Conservation (phyloP, 2,329 filamentous ascomycete species). For the Chaetomiaceae sp. region DNA sequence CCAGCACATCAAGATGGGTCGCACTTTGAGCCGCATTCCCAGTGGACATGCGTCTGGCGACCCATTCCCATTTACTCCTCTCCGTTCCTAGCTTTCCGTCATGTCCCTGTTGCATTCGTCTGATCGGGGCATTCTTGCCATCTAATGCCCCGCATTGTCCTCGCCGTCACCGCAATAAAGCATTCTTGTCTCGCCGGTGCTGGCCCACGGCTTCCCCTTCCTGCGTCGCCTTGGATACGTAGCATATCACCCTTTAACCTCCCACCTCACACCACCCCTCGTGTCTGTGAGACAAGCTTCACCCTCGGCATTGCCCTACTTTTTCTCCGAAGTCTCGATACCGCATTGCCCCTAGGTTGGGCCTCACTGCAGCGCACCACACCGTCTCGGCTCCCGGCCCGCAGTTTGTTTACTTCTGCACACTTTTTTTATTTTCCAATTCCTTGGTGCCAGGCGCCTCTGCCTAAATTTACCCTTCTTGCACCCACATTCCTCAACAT, state of each 20-base stretch:
- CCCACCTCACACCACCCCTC: constrained; percentile 34
- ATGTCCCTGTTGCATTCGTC: constrained; percentile 33
- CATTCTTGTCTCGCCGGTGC: constrained; percentile 58
- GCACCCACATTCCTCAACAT: constrained; percentile 17
- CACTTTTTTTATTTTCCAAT: constrained; percentile 22
- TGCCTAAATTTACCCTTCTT: background rate
- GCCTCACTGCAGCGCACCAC: constrained; percentile 49
- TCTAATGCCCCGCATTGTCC: constrained; percentile 47
- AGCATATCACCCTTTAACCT: constrained; percentile 38
- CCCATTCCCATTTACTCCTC: constrained; percentile 39
- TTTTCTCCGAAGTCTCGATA: constrained; percentile 20
- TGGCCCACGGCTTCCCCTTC: constrained; percentile 43
- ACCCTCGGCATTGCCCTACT: constrained; percentile 28
- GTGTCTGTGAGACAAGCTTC: constrained; percentile 35
- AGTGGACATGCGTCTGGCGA: constrained; percentile 52
- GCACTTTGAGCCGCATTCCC: constrained; percentile 63
- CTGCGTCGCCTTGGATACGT: constrained; percentile 47
- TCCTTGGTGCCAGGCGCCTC: background rate
- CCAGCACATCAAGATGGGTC: constrained; percentile 86
- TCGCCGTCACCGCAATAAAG: constrained; percentile 57
- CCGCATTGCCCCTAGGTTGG: constrained; percentile 43
- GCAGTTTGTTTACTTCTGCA: constrained; percentile 28
- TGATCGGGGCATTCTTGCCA: constrained; percentile 39
- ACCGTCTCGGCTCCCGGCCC: constrained; percentile 32
- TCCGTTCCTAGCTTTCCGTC: constrained; percentile 36